Percentiles rank a stretch among this genome's conserved stretches.
Conservation (phyloP, 2,329 filamentous ascomycete genomes). For the Xylaria sp. region DNA sequence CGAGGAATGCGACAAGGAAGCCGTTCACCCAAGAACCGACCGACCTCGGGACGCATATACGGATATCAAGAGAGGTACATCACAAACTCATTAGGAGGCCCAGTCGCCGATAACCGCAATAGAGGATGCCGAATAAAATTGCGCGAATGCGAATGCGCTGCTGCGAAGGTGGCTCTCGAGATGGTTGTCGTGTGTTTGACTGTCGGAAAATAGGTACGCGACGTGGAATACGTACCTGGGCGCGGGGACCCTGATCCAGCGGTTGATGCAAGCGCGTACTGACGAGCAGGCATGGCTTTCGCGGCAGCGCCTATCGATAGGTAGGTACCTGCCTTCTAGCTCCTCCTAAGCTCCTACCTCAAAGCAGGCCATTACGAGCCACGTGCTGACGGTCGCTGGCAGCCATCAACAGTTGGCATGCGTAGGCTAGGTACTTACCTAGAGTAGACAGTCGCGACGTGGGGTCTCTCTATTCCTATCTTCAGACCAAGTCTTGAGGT, state of each 20-base stretch:
- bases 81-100: background rate
- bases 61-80: conserved; percentile 12
- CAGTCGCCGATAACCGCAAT: background rate
- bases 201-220: conserved; percentile 20
- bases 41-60: conserved; percentile 15
- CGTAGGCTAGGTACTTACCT: background rate
- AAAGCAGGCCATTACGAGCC: background rate
- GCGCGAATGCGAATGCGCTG: conserved; percentile 2
- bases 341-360: background rate
- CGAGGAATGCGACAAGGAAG: conserved; percentile 22
- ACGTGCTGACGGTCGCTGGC: background rate
- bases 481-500: no score
- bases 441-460: no score
- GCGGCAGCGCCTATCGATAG: no score
- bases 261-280: conserved; percentile 14
- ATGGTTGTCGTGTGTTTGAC: conserved; percentile 5
- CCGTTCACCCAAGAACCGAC: conserved; percentile 16
- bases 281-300: background rate
- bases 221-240: conserved; percentile 12
- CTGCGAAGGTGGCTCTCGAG: conserved; percentile 2
- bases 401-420: background rate
- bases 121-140: background rate
- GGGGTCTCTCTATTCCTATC: no score
- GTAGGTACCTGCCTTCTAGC: background rate
- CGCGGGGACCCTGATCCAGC: conserved; percentile 22